Base-by-base conservation (phyloP, 768 basidiomycete species). In the Hypholoma fasciculare region DNA sequence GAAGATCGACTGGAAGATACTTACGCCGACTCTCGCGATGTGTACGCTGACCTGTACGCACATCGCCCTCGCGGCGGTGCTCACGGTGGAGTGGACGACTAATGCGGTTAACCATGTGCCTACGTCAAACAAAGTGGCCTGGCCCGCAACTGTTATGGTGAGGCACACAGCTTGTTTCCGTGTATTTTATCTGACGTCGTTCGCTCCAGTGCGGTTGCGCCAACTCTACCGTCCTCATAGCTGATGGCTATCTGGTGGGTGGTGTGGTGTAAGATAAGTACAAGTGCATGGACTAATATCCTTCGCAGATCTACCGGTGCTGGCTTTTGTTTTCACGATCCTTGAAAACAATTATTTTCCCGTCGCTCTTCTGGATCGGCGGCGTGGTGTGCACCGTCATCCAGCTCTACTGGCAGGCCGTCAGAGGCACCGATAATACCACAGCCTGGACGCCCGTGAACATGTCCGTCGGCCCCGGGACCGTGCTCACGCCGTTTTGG, bases 81-180 rank as follows among this genome's bases (percentile, higher is more conserved):
- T 43, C 19, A 60, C 50, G 1, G 49, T 52, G 19, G 54, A 13
- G 12, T 43, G 23, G 17, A 40, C 56, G 3, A 34, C 40, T 2
- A 43, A 60, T 26, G 26, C 27, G 2, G 59, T 56, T 17, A 34
- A 26, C 16, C 42, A 30, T 12, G 47, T 49, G 26, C 44, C 34
- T 1, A 36, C 51, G 17, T 19, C 34, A 9, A 30, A 26, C 7
- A 46, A 47, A 40, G 23, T 57, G 2, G 49, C 59, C 19, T 60
- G 59, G 59, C 39, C 54, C 1, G 48, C 54, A 20, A 43, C 52
- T 36, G 59, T 60, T 11, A 56, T 60, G 59, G 59, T 60, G 36
- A 38, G 54, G 1, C 11, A 44, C 8, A 1, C 3, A 13, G n/a
- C 4, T 23, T 30, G 7, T n/a, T 16, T 20, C 11, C 7, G 7